Percentiles rank a stretch among this genome's conserved stretches.
phyloP scores from a whole-genome alignment of 192 early-diverging fungal species.

The Rhizophagus prolifer region DNA sequence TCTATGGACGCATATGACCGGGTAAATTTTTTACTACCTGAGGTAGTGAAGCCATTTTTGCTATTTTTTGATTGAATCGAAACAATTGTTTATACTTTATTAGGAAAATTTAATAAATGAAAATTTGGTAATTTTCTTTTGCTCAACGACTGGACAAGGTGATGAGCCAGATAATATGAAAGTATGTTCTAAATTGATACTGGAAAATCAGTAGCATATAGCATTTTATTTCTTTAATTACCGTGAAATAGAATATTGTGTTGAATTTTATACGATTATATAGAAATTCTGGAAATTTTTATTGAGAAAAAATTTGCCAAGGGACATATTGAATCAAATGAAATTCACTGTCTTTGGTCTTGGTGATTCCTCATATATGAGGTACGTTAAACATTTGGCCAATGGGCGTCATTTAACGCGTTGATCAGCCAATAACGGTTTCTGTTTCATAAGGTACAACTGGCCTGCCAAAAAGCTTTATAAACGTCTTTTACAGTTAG shows the following conservation, averaged over 20 bases:
- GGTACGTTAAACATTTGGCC: conserved; percentile 44
- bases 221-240: neutral
- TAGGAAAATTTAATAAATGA: conserved; percentile 61
- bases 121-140: conserved; percentile 75
- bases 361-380: conserved; percentile 91
- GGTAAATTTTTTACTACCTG: conserved; percentile 33
- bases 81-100: neutral
- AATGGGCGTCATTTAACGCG: neutral
- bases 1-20: too few species aligned
- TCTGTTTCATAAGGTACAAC: conserved; percentile 67
- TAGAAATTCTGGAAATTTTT: conserved; percentile 88
- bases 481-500: conserved; percentile 82
- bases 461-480: conserved; percentile 90
- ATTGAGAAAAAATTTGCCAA: conserved; percentile 75
- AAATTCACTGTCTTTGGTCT: conserved; percentile 89
- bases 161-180: conserved; percentile 91
- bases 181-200: conserved; percentile 34
- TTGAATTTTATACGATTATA: neutral
- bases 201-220: neutral
- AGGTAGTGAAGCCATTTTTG: neutral
- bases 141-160: conserved; percentile 94
- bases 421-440: neutral
- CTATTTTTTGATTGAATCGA: neutral
- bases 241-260: conserved; percentile 5
- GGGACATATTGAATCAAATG: conserved; percentile 62